These are phyloP conservation scores for Penicillium samsonianum DNA, from an alignment of 495 filamentous ascomycete species.

Conservation along the genomic window DNA sequence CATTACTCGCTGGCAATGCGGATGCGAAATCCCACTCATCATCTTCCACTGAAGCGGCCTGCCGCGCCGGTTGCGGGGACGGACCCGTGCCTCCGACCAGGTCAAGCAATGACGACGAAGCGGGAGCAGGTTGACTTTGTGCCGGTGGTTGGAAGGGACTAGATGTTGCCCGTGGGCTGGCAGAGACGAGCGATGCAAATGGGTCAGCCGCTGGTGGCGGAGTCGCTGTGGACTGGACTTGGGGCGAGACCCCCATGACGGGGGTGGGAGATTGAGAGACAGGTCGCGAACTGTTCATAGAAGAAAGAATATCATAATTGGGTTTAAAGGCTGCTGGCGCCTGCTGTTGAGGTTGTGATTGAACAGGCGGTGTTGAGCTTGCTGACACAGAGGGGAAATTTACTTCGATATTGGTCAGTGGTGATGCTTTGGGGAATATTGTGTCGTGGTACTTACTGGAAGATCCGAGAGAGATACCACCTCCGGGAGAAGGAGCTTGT, in stretches of 20 bases:
- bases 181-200: constrained; percentile 68
- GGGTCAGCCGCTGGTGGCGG: constrained; percentile 55
- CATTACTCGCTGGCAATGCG: constrained; percentile 66
- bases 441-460: constrained; percentile 58
- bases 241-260: constrained; percentile 31
- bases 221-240: constrained; percentile 39
- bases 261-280: constrained; percentile 54
- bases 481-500: constrained; percentile 64
- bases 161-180: constrained; percentile 46
- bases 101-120: constrained; percentile 49
- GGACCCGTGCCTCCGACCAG: constrained; percentile 31
- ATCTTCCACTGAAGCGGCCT: constrained; percentile 40
- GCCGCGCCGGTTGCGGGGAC: constrained; percentile 26
- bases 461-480: constrained; percentile 84
- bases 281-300: constrained; percentile 45
- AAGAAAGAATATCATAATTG: constrained; percentile 65
- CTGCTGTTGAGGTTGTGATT: constrained; percentile 36
- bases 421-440: constrained; percentile 33
- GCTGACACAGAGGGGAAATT: constrained; percentile 28
- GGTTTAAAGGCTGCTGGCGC: constrained; percentile 43
- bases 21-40: constrained; percentile 97
- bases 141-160: constrained; percentile 37
- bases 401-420: constrained; percentile 17
- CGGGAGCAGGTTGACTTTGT: constrained; percentile 23
- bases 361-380: constrained; percentile 29